Percentiles rank a stretch among this genome's conserved stretches.
phyloP scores from a whole-genome alignment of 202 grass and related monocot species.

The Cymbopogon flexuosus region DNA sequence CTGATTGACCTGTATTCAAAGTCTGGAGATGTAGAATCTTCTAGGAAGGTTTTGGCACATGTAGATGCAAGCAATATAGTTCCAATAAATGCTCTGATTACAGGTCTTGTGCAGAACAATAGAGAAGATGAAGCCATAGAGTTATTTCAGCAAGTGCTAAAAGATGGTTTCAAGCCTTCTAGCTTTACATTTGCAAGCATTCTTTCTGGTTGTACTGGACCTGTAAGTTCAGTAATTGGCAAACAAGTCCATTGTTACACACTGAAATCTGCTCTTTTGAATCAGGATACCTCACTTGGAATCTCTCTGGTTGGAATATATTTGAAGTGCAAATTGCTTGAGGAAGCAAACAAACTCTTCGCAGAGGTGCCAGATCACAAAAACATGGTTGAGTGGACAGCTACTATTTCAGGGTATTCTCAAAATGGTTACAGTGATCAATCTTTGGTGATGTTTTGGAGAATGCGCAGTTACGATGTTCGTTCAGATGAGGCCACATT shows the following conservation, averaged over 20 bases:
- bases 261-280: conserved; percentile 54
- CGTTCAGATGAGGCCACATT: conserved; percentile 52
- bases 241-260: conserved; percentile 51
- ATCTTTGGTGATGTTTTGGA: conserved; percentile 52
- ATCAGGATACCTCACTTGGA: conserved; percentile 46
- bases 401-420: conserved; percentile 77
- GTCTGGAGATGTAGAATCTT: conserved; percentile 43
- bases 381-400: conserved; percentile 51
- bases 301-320: conserved; percentile 49
- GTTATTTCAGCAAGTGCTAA: conserved; percentile 44
- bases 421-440: conserved; percentile 59
- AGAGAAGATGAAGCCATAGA: conserved; percentile 50
- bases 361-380: conserved; percentile 47
- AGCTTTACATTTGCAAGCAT: conserved; percentile 57
- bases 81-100: conserved; percentile 53
- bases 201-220: conserved; percentile 46
- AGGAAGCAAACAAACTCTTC: conserved; percentile 54
- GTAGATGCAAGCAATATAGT: conserved; percentile 52
- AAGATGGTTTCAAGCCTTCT: conserved; percentile 48
- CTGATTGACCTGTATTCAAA: conserved; percentile 69
- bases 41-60: conserved; percentile 47
- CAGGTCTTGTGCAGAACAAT: conserved; percentile 57
- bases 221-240: conserved; percentile 39
- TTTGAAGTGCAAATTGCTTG: conserved; percentile 57
- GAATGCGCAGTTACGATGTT: conserved; percentile 48